Conservation (phyloP, 495 filamentous ascomycete genomes). For the Penicillium ucsense region DNA sequence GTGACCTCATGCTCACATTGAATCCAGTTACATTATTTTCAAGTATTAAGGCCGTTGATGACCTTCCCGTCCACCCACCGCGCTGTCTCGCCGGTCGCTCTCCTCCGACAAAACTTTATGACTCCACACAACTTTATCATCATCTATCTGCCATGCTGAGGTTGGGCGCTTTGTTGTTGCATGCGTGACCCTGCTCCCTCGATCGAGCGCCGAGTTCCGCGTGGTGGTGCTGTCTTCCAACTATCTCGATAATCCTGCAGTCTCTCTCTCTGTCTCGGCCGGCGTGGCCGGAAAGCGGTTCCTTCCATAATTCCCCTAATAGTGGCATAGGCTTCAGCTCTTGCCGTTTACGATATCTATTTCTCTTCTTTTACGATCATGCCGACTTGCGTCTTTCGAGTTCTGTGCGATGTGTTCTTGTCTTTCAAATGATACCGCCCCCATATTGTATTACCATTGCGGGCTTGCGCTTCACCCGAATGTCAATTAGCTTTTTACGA, state of each 20-base stretch:
- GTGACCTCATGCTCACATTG: too few relatives aligned
- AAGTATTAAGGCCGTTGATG: slow-evolving; percentile 34
- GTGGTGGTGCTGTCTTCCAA: slow-evolving; percentile 26
- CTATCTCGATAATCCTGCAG: slow-evolving; percentile 18
- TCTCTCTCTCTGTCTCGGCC: slow-evolving; percentile 15
- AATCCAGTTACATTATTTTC: slow-evolving; percentile 44
- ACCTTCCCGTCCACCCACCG: background rate
- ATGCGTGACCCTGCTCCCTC: too few relatives aligned
- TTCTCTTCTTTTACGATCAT: slow-evolving; percentile 8
- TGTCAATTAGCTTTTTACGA: slow-evolving; percentile 25
- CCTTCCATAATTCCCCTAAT: slow-evolving; percentile 22
- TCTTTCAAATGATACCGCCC: slow-evolving; percentile 36
- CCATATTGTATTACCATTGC: slow-evolving; percentile 24
- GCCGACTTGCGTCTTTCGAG: slow-evolving; percentile 10
- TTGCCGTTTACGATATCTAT: slow-evolving; percentile 4
- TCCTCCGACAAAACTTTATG: too few relatives aligned
- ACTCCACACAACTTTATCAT: too few relatives aligned
- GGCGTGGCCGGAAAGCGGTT: slow-evolving; percentile 9
- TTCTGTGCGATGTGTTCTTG: slow-evolving; percentile 1
- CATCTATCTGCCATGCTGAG: too few relatives aligned
- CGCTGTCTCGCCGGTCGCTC: background rate
- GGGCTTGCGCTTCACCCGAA: slow-evolving; percentile 20
- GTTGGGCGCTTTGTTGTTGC: too few relatives aligned
- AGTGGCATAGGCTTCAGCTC: slow-evolving; percentile 1
- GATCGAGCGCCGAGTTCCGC: background rate